Base-by-base conservation (phyloP, 768 basidiomycete genomes). In the Lepiota subincarnata region DNA sequence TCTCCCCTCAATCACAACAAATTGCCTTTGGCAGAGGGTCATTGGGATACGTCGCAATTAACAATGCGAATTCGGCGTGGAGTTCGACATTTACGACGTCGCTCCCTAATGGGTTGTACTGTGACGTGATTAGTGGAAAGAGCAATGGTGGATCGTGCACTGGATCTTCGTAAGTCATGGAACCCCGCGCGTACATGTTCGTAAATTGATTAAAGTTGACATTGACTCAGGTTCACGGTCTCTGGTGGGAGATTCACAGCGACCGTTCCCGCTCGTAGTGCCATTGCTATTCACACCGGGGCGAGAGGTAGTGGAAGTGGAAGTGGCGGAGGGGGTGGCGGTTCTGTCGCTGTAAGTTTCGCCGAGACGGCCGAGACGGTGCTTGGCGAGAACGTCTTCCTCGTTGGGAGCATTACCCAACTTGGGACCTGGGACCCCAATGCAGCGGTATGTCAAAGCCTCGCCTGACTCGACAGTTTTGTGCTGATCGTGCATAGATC, bases 11-110 rank as follows among this genome's bases (percentile, higher is more conserved):
- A 43, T 68, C 75, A 2, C 70, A 82, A 54, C 85, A 77, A 61
- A 83, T 87, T 53, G 86, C 85, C 0, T 89, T 86, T 59, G 81
- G 81, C 4, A 68, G 86, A 58, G 85, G 86, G 77, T 52, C 7
- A 70, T 61, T 12, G 16, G 19, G 44, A 50, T 52, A 26, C 38
- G 79, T 86, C 1, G 84, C 77, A 0, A 87, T 87, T 59, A 87
- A 87, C 62, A 86, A 87, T 55, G 76, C 66, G 3, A 80, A 84
- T 55, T 69, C 70, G 4, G 59, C 67, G 0, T 87, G 86, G 86
- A 78, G 57, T 6, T 49, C 74, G 0, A 79, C 77, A 0, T 86
- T 87, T 63, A 62, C 67, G 14, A 87, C 85, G 0, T 76, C 79
- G 0, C 66, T 87, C 7, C 75, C 84, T 0, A 75, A 66, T 19